phyloP scores from a whole-genome alignment of 164 flowering plant genomes.

The Litsea cubeba region DNA sequence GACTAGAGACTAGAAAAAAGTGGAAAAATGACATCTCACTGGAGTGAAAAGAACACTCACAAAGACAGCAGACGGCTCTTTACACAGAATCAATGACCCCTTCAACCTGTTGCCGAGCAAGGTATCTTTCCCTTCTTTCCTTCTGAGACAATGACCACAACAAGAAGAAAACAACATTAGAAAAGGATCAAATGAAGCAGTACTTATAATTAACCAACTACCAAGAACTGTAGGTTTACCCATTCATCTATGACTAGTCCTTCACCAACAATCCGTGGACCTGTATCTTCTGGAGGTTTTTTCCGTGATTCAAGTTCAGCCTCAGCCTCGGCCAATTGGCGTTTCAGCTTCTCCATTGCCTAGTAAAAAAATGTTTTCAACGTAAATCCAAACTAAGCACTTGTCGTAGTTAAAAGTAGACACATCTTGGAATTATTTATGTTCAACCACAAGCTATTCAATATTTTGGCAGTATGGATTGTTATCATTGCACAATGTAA shows the following conservation, averaged over 20 bases:
- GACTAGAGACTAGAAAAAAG: too few species aligned
- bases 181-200: background rate
- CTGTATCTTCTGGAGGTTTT: constrained; percentile 75
- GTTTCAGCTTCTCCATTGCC: constrained; percentile 84
- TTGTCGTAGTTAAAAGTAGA: background rate
- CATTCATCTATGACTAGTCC: constrained; percentile 94
- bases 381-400: background rate
- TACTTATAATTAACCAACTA: background rate
- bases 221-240: constrained; percentile 30
- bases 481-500: background rate
- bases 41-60: background rate
- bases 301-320: constrained; percentile 75
- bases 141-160: constrained; percentile 35
- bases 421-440: background rate
- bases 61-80: background rate
- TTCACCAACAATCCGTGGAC: constrained; percentile 75
- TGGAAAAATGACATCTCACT: background rate
- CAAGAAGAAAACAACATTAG: background rate
- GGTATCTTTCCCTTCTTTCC: constrained; percentile 82
- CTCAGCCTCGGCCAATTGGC: constrained; percentile 90
- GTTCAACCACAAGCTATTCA: too few species aligned
- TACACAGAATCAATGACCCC: constrained; percentile 61
- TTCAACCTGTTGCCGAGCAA: constrained; percentile 85
- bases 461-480: background rate
- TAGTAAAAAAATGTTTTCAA: constrained; percentile 8